Evolutionary conservation across 1,139 yeast genomes (phyloP).

Genomic region (Geotrichum histeridarum): DNA sequence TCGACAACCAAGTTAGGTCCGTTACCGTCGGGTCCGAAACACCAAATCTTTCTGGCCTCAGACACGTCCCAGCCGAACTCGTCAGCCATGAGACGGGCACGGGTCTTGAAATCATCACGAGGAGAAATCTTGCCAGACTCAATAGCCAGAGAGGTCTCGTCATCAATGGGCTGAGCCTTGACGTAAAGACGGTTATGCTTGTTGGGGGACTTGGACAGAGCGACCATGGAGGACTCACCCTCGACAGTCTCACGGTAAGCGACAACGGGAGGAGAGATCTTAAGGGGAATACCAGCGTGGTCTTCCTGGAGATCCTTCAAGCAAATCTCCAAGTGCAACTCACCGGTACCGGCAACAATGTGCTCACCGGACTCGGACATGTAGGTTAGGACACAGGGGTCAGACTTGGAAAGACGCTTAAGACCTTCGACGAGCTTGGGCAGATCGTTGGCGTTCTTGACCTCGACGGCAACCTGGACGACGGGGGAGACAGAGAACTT

Average conservation of each 20-base stretch:
- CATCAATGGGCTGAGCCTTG: conserved; percentile 93
- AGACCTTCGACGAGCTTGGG: conserved; percentile 99
- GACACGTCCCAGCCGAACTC: conserved; percentile 99
- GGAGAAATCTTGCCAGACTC: conserved; percentile 89
- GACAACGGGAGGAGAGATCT: conserved; percentile 96
- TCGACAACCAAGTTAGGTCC: conserved; percentile 99
- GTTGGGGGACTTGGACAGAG: conserved; percentile 99
- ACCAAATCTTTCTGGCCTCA: conserved; percentile 99
- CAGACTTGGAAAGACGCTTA: conserved; percentile 98
- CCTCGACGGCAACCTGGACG: conserved; percentile 99
- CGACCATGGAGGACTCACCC: conserved; percentile 88
- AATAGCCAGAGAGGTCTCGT: conserved; percentile 88
- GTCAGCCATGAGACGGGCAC: conserved; percentile 99
- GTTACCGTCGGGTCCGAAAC: conserved; percentile 99
- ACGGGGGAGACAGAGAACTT: conserved; percentile 99
- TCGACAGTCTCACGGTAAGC: conserved; percentile 98
- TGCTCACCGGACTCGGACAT: conserved; percentile 98
- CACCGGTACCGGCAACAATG: conserved; percentile 99
- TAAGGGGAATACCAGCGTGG: conserved; percentile 99
- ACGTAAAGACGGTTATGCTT: conserved; percentile 99
- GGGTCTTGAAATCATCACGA: conserved; percentile 97
- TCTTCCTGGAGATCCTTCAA: conserved; percentile 93
- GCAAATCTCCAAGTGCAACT: conserved; percentile 98
- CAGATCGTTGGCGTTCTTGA: conserved; percentile 97
- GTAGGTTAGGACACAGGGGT: conserved; percentile 90